Percentiles rank a stretch among this genome's conserved stretches.
Evolutionary conservation across 164 flowering plant genomes (phyloP).

Genomic region (Umbellularia californica): DNA sequence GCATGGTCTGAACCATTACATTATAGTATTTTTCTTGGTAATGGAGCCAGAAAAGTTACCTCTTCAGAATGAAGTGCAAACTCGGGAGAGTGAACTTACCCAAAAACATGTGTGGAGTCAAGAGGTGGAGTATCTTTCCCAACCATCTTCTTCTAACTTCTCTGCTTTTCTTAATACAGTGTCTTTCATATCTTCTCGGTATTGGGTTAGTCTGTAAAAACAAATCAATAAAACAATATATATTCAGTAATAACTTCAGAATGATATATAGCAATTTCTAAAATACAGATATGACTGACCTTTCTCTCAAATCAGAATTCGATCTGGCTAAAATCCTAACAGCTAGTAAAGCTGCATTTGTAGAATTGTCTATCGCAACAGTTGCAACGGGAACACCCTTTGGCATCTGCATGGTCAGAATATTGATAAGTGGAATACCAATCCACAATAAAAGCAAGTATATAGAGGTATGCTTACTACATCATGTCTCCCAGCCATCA

Average conservation of each 20-base stretch:
- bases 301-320: slow-evolving; percentile 40
- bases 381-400: slow-evolving; percentile 96
- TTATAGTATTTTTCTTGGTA: no score
- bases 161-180: slow-evolving; percentile 72
- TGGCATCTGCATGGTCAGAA: slow-evolving; percentile 64
- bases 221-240: background rate
- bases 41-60: background rate
- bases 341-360: slow-evolving; percentile 89
- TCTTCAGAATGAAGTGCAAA: background rate
- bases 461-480: no score
- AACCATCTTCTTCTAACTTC: slow-evolving; percentile 60
- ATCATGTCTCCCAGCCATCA: no score
- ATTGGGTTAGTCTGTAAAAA: slow-evolving; percentile 53
- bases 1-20: no score
- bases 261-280: background rate
- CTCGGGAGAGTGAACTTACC: background rate
- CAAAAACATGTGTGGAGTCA: slow-evolving; percentile 11
- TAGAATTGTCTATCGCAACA: slow-evolving; percentile 84
- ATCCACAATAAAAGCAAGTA: no score
- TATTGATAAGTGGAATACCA: background rate
- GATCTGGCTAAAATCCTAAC: slow-evolving; percentile 57
- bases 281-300: slow-evolving; percentile 25
- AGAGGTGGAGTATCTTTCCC: slow-evolving; percentile 56
- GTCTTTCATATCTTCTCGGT: slow-evolving; percentile 58
- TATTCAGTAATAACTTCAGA: background rate